These are phyloP conservation scores for Umbilicaria muhlenbergii DNA, from an alignment of 495 filamentous ascomycete species.

Conservation along the genomic window DNA sequence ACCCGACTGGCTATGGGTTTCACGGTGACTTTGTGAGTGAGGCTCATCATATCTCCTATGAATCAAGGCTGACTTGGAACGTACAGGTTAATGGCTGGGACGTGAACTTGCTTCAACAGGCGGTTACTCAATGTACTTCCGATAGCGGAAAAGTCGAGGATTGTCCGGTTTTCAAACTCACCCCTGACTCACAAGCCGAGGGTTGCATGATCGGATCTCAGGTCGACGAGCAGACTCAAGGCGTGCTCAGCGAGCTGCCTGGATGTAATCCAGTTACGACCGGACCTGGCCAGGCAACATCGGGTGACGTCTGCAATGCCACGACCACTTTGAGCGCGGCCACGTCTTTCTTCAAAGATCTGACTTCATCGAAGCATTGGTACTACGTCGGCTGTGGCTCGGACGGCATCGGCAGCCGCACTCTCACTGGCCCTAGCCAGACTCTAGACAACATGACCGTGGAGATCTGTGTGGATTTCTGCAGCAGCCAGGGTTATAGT, in stretches of 20 bases:
- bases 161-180: slow-evolving; percentile 36
- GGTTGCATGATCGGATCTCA: slow-evolving; percentile 31
- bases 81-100: slow-evolving; percentile 52
- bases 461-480: no score
- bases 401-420: slow-evolving; percentile 3
- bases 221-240: slow-evolving; percentile 23
- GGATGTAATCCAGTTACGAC: slow-evolving; percentile 25
- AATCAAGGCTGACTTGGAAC: neutral
- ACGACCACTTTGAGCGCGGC: neutral
- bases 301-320: slow-evolving; percentile 4
- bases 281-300: slow-evolving; percentile 13
- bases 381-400: slow-evolving; percentile 38
- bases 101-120: slow-evolving; percentile 37
- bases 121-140: slow-evolving; percentile 41
- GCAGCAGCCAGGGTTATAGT: slow-evolving; percentile 1
- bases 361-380: slow-evolving; percentile 19
- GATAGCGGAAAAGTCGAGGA: slow-evolving; percentile 31
- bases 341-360: slow-evolving; percentile 2
- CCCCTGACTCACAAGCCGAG: slow-evolving; percentile 19
- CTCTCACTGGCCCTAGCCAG: no score
- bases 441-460: no score
- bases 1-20: slow-evolving; percentile 30
- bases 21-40: slow-evolving; percentile 60
- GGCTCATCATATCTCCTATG: slow-evolving; percentile 10
- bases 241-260: slow-evolving; percentile 23